Evolutionary conservation across 1,139 yeast species (phyloP).

Genomic region (Diutina catenulata): DNA sequence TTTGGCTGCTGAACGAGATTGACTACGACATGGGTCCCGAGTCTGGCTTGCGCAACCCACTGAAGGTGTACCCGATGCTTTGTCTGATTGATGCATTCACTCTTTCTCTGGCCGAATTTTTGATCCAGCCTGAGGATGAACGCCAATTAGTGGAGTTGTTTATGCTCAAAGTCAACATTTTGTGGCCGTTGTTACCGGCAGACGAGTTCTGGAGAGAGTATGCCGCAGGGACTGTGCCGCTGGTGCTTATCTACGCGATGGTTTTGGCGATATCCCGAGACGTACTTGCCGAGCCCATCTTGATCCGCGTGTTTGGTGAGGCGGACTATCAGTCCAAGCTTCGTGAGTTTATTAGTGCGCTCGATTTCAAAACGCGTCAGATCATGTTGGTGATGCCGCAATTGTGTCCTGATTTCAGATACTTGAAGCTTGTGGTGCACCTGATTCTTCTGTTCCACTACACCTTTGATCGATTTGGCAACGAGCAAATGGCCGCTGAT

Average conservation of each 20-base stretch:
- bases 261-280: constrained; percentile 20
- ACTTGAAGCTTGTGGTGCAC: constrained; percentile 18
- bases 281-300: constrained; percentile 17
- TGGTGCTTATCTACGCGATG: constrained; percentile 18
- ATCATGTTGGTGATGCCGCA: constrained; percentile 21
- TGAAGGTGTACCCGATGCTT: constrained; percentile 7
- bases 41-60: not conserved
- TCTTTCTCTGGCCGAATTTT: constrained; percentile 15
- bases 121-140: constrained; percentile 14
- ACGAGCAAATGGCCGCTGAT: constrained; percentile 27
- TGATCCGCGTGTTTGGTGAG: constrained; percentile 13
- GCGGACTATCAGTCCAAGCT: constrained; percentile 10
- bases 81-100: constrained; percentile 23
- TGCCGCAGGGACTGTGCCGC: constrained; percentile 13
- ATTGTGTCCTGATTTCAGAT: constrained; percentile 26
- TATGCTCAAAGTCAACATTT: constrained; percentile 21
- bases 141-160: constrained; percentile 18
- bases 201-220: constrained; percentile 19
- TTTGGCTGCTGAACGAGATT: not conserved
- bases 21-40: not conserved
- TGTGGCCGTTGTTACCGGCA: constrained; percentile 23
- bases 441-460: constrained; percentile 21
- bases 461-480: constrained; percentile 20
- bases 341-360: constrained; percentile 15
- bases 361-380: constrained; percentile 27